Conservation (phyloP, 441 rosid genomes). For the Capsella rubella region DNA sequence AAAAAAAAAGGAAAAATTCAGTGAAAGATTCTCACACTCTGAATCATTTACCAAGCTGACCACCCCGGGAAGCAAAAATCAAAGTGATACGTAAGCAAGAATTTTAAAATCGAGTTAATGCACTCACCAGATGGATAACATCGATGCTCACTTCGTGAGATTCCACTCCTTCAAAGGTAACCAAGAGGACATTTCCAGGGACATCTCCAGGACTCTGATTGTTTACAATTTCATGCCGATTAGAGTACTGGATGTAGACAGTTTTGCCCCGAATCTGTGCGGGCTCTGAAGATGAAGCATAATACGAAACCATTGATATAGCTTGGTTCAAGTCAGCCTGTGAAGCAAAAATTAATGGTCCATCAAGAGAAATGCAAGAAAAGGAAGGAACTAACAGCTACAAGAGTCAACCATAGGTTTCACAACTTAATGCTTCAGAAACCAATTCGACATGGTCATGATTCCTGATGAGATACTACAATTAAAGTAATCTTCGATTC, state of each 20-base stretch:
- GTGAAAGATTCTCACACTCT: conserved; percentile 25
- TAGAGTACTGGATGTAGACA: conserved; percentile 95
- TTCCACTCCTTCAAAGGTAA: conserved; percentile 95
- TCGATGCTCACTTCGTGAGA: conserved; percentile 97
- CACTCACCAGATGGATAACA: conserved; percentile 91
- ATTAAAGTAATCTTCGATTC: background rate
- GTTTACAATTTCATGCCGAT: conserved; percentile 96
- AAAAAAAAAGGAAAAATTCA: background rate
- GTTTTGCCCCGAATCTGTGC: conserved; percentile 99
- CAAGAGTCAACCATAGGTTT: background rate
- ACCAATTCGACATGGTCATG: background rate
- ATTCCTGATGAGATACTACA: conserved; percentile 4
- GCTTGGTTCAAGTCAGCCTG: conserved; percentile 97
- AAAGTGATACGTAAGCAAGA: background rate
- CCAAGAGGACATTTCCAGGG: conserved; percentile 96
- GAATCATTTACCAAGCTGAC: background rate
- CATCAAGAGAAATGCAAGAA: background rate
- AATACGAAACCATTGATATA: conserved; percentile 96
- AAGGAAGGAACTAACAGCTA: background rate
- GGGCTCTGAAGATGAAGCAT: conserved; percentile 97
- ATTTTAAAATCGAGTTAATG: background rate
- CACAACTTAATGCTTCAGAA: background rate
- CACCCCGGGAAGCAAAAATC: background rate
- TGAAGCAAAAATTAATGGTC: background rate
- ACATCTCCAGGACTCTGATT: conserved; percentile 99